These are phyloP conservation scores for Psophocarpus tetragonolobus DNA, from an alignment of 306 rosid genomes.

Conservation along the genomic window DNA sequence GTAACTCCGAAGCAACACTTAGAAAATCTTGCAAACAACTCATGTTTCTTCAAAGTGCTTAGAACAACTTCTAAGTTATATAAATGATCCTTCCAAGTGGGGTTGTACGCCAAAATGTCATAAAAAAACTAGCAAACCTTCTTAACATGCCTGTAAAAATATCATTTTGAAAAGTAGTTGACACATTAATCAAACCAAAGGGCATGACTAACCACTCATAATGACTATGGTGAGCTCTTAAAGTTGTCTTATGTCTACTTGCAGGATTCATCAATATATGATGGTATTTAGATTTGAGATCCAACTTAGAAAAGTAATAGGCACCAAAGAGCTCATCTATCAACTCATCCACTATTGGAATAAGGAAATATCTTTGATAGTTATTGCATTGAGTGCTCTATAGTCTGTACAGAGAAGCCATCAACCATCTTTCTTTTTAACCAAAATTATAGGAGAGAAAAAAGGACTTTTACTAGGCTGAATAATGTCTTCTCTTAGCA, in stretches of 20 bases:
- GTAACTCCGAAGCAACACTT: neutral
- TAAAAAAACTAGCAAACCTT: too few species aligned
- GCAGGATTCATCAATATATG: neutral
- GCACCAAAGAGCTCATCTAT: neutral
- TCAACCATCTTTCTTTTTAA: neutral
- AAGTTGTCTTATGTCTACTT: neutral
- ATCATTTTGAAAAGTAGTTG: too few species aligned
- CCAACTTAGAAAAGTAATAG: neutral
- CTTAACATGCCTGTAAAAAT: too few species aligned
- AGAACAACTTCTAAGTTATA: neutral
- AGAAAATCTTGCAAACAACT: neutral
- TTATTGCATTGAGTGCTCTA: neutral
- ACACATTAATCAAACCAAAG: too few species aligned
- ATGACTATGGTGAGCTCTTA: neutral
- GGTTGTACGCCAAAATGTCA: too few species aligned
- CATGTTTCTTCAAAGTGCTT: neutral
- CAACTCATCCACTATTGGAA: neutral
- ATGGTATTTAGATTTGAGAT: neutral
- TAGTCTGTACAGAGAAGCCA: neutral
- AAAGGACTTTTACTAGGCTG: neutral
- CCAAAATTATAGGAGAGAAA: neutral
- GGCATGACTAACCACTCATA: too few species aligned
- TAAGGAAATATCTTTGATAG: neutral
- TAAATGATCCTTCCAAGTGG: too few species aligned
- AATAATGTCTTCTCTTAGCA: neutral